These are phyloP conservation scores for Cladosporium sp. DNA, from an alignment of 2,329 filamentous ascomycete genomes.

Conservation along the genomic window DNA sequence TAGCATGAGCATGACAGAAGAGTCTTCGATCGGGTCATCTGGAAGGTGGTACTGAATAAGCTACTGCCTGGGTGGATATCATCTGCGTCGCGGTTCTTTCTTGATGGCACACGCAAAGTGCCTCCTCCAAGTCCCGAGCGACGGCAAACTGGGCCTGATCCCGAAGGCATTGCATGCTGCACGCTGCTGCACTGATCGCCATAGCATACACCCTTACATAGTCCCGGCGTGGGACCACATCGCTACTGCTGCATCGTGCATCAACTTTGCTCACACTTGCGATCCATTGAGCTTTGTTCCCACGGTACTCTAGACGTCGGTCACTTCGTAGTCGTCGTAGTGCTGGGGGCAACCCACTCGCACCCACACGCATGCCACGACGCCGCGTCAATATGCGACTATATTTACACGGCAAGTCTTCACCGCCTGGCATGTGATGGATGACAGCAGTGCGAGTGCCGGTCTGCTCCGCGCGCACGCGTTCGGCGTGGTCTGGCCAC, in stretches of 20 bases:
- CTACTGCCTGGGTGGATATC: background rate
- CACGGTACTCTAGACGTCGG: background rate
- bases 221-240: background rate
- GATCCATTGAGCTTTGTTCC: background rate
- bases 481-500: background rate
- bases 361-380: background rate
- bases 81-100: background rate
- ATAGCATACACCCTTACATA: background rate
- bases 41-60: background rate
- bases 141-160: background rate
- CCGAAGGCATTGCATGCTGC: background rate
- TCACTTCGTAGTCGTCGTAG: background rate
- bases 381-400: background rate
- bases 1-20: background rate
- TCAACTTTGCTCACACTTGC: background rate
- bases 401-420: background rate
- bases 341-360: background rate
- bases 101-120: background rate
- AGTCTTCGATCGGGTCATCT: background rate
- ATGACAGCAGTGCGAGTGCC: background rate
- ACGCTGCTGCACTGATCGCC: constrained; percentile 5
- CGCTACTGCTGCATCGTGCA: constrained; percentile 1
- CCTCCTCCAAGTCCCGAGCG: background rate
- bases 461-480: background rate
- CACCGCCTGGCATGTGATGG: constrained; percentile 11